phyloP scores from a whole-genome alignment of 345 rosid species.

The Brassica napus region Da-Ae NC_063452.1:18118001-18118500 shows the following conservation, averaged over 20 bases:
- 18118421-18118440: slow-evolving; percentile 77
- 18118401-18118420: slow-evolving; percentile 97
- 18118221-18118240: not conserved
- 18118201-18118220: not conserved
- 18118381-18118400: slow-evolving; percentile 97
- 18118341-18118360: slow-evolving; percentile 95
- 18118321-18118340: slow-evolving; percentile 82
- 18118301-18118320: slow-evolving; percentile 41
- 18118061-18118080: not conserved
- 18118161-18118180: not conserved
- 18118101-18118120: not conserved
- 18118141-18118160: not conserved
- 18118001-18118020: slow-evolving; percentile 95
- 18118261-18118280: not conserved
- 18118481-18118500: not conserved
- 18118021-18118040: slow-evolving; percentile 91
- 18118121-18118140: not conserved
- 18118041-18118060: slow-evolving; percentile 52
- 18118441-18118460: slow-evolving; percentile 8
- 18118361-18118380: slow-evolving; percentile 85
- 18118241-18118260: not conserved
- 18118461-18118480: not conserved
- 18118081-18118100: not conserved
- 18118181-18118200: not conserved
- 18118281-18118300: not conserved